A percentile compares a stretch with the other conserved stretches of the same genome.
These are phyloP conservation scores for Tetramitus jugosus DNA, from an alignment of 208 protist species.

Conservation along the genomic window DNA sequence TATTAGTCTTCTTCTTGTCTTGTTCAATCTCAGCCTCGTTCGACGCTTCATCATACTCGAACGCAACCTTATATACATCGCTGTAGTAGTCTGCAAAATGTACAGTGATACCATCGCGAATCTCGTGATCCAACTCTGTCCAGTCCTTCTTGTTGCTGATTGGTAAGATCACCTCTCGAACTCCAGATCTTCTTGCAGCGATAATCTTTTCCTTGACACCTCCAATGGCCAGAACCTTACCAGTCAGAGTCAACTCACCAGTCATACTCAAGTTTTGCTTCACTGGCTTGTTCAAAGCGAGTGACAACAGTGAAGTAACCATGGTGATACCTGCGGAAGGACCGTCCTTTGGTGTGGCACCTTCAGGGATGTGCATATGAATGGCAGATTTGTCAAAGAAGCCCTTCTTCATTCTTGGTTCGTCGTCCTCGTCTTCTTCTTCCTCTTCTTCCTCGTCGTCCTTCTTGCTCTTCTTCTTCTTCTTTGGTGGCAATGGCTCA, in stretches of 20 bases:
- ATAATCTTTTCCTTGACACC: constrained; percentile 68
- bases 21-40: not conserved
- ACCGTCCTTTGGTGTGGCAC: constrained; percentile 55
- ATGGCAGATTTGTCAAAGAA: constrained; percentile 46
- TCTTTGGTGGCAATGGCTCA: too few species aligned
- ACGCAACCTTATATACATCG: constrained; percentile 43
- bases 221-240: constrained; percentile 60
- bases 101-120: constrained; percentile 40
- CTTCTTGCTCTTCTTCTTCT: too few species aligned
- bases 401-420: constrained; percentile 33
- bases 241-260: constrained; percentile 68
- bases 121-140: constrained; percentile 51
- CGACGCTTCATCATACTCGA: not conserved
- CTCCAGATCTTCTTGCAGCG: constrained; percentile 34
- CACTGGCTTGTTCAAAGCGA: constrained; percentile 49
- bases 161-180: constrained; percentile 56
- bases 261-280: constrained; percentile 63
- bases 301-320: constrained; percentile 57
- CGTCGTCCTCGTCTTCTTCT: constrained; percentile 22
- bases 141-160: constrained; percentile 59
- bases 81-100: constrained; percentile 44
- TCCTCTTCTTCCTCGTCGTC: constrained; percentile 13
- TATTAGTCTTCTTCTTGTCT: not conserved
- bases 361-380: constrained; percentile 66
- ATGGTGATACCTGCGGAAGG: constrained; percentile 63